Percentiles rank a stretch among this genome's conserved stretches.
Conservation (phyloP, 1,139 yeast species). For the Pichia sp. region DNA sequence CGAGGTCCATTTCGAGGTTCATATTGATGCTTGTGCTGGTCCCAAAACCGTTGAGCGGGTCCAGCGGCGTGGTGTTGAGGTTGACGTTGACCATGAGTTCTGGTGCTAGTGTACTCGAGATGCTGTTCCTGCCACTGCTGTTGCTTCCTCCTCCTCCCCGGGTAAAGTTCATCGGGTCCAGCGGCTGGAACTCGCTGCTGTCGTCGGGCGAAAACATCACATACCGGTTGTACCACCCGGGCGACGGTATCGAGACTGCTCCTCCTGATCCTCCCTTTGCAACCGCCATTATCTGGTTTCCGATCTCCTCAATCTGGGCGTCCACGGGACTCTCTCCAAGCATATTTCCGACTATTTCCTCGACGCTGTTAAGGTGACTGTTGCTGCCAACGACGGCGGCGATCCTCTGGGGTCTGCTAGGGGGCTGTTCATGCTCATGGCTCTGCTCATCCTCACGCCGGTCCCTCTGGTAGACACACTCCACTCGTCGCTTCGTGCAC, state of each 20-base stretch:
- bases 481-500: constrained; percentile 40
- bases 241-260: neutral
- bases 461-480: constrained; percentile 18
- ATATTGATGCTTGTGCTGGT: neutral
- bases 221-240: constrained; percentile 1
- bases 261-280: neutral
- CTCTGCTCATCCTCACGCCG: neutral
- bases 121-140: neutral
- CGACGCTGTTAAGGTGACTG: no score
- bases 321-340: no score
- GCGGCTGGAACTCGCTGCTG: neutral
- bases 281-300: no score
- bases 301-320: no score
- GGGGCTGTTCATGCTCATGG: no score
- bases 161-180: neutral
- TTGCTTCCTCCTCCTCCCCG: neutral
- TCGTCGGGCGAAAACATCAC: neutral
- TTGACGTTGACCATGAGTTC: neutral
- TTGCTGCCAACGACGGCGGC: neutral
- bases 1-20: constrained; percentile 3
- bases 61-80: neutral
- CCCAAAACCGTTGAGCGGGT: neutral
- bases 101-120: no score
- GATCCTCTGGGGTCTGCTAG: neutral
- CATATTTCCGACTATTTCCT: no score